Base-by-base conservation (phyloP, 192 early-diverging fungal genomes). In the Spizellomyces punctatus region DNA sequence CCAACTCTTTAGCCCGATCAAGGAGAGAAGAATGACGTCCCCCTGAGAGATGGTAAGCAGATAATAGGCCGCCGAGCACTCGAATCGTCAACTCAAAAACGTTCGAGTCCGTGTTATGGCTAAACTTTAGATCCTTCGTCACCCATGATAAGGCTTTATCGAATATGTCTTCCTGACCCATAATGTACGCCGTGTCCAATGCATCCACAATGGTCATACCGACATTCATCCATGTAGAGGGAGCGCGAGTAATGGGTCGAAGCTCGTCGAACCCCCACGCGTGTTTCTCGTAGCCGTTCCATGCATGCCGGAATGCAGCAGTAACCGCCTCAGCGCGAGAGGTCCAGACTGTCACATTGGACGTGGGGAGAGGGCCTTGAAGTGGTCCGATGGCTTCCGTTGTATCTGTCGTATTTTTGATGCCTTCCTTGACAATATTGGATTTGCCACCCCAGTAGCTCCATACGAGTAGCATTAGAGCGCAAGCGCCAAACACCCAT, bases 61-160 rank as follows among this genome's bases (percentile, higher is more conserved):
- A 88, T 19, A 98, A 77, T 1, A 96, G 68, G 5, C 93, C 94
- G 44, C 94, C 95, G 6, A 97, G 77, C 8, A 94, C 90, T n/a
- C 94, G 85, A 67, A 95, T 95, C 1, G 90, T 92, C 19, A 92
- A 92, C 79, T 97, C 95, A 75, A 95, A 95, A 22, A 95, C 78
- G 59, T 84, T 84, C 16, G 77, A 78, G 58, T 85, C 74, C 0
- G 69, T 71, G 58, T 74, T 55, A 58, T 90, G 84, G 62, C 89
- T 81, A 79, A 90, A 95, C 43, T 85, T 77, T 2, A 96, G 71
- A 21, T 78, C 73, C 4, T 70, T 81, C 0, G 56, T 63, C 10
- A 95, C 85, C 87, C 88, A 91, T 48, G 76, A 77, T 16, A 85
- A 81, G 8, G 90, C 92, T 62, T 89, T 80, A 10, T 79, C 55